Evolutionary conservation across 1,139 yeast species (phyloP), one percentile per base, ranked within the genome.

Genomic region (Candida pseudocylindracea): DNA sequence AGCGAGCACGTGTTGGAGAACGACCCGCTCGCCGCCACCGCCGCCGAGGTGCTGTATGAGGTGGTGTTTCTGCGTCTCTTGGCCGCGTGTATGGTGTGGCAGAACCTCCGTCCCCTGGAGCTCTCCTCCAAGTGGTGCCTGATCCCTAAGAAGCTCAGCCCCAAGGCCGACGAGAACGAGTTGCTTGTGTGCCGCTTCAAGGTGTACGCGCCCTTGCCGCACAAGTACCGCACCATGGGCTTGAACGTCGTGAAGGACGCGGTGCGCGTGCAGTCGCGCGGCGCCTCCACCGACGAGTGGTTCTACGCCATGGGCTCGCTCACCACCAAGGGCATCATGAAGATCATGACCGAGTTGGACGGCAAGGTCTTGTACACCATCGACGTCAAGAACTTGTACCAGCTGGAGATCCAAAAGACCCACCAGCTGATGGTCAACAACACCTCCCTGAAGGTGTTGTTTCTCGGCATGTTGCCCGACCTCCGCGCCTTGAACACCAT

Each of bases 301-400:
- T 74, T 73, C 43, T 65, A 62, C 33, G 72, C 80, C 2, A 72
- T 72, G 67, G 92, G 88, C 1, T 73, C 72, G 9, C 49, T 80
- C 33, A 69, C 67, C 41, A 64, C 74, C 3, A 60, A 69, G 42
- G 94, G 94, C 6, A 45, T 57, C 8, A 55, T 81, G 35, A 70
- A 74, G 41, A 49, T 80, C 31, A 53, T 74, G 28, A 55, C 68
- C 29, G 83, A 74, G 43, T 55, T 62, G 33, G 83, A 76, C 47
- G 83, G 88, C 1, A 57, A 72, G 2, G 43, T 68, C n/a, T 50
- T 78, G 2, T 74, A 71, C 44, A 57, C 75, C 1, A 51, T 79
- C 10, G 72, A 79, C 45, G 51, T 79, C 24, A 63, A 64, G 28
- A 45, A 52, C 8, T 48, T 79, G 12, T 54, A 68, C 42, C 52